Evolutionary conservation across 495 filamentous ascomycete genomes (phyloP), one percentile per base, ranked within the genome.

Genomic region (Penicillium paxilli): DNA sequence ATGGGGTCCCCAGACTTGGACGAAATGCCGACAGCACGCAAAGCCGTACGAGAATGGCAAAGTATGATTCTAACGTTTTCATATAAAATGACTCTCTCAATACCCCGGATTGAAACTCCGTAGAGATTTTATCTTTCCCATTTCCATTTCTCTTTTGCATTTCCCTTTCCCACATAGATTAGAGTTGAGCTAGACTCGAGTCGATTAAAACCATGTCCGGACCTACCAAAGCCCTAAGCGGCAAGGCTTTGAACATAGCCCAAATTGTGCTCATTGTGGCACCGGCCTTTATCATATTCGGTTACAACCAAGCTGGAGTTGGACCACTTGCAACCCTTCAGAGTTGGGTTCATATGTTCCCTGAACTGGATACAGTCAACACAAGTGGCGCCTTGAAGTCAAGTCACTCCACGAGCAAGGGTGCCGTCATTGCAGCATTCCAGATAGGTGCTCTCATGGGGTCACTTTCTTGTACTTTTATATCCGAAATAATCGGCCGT

Each of bases 401-500:
- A 0, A 45, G 62, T 17, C 66, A 70, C 28, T 65, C 67, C 2
- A 70, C 71, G n/a, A 47, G 54, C 26, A 67, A 70, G 45, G 76
- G 75, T 32, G 68, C 69, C 20, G 71, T 77, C 9, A 68, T 73
- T 21, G 73, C 65, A 1, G 60, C 72, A 12, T 77, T 73, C 47
- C 68, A 76, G 38, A 54, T 79, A 22, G 76, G 76, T 7, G 73
- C 71, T 37, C 67, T 77, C 3, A 28, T 73, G 2, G 76, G 76
- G 4, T 68, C 74, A 8, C 64, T 77, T 6, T 63, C 71, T n/a
- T 69, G 66, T 45, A 68, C 71, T 23, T 58, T 62, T 21, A 42
- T 75, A 1, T 71, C 77, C 12, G 83, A 86, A 32, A 68, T 70
- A 8, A 50, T 78, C 25, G 82, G 82, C n/a, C 74, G 81, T 25